Percentiles rank a stretch among this genome's conserved stretches.
These are phyloP conservation scores for Neurospora africana DNA, from an alignment of 495 filamentous ascomycete species.

Conservation along the genomic window DNA sequence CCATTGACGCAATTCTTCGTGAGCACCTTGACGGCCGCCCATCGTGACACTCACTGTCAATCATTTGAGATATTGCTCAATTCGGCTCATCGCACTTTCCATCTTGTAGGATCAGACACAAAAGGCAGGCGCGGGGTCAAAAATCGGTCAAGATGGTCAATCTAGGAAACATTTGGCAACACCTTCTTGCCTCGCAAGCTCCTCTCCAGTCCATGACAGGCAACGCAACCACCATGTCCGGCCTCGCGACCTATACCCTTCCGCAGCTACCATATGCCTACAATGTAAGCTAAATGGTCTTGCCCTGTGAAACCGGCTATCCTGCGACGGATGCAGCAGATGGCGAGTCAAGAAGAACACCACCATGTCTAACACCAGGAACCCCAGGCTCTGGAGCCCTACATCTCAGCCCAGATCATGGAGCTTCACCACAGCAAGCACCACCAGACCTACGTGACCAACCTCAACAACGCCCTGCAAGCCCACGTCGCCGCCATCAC, in stretches of 20 bases:
- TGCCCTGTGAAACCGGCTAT: not conserved
- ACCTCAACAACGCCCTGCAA: conserved; percentile 52
- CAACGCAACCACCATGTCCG: conserved; percentile 18
- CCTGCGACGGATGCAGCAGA: not conserved
- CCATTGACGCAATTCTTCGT: not conserved
- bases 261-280: conserved; percentile 35
- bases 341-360: not conserved
- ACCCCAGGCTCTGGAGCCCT: conserved; percentile 67
- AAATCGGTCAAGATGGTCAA: conserved; percentile 19
- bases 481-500: conserved; percentile 40
- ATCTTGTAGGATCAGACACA: not conserved
- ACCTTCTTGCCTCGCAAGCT: conserved; percentile 20
- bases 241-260: conserved; percentile 24
- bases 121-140: not conserved
- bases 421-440: conserved; percentile 69
- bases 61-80: not conserved
- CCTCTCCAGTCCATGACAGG: conserved; percentile 15
- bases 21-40: not conserved
- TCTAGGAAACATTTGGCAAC: conserved; percentile 17
- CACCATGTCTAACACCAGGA: not conserved
- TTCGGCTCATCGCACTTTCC: not conserved
- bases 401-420: conserved; percentile 92
- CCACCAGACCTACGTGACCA: conserved; percentile 63
- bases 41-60: not conserved
- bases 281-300: conserved; percentile 25